A percentile compares a stretch with the other conserved stretches of the same genome.
These are phyloP conservation scores for Candida argentea DNA, from an alignment of 805 yeast genomes.

Conservation along the genomic window DNA sequence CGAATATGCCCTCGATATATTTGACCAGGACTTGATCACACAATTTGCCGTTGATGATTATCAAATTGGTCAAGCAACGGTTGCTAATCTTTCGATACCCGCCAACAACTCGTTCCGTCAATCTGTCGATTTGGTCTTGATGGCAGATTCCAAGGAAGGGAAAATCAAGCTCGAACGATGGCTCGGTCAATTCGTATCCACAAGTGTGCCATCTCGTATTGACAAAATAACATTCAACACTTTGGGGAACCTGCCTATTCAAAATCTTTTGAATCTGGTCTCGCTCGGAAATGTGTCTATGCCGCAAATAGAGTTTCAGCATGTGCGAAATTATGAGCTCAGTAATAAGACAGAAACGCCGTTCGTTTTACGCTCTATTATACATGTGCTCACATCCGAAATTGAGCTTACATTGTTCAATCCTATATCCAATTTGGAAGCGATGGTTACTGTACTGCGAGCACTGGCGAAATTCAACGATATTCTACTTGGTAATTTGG, in stretches of 20 bases:
- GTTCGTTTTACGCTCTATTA: conserved; percentile 39
- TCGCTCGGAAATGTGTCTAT: conserved; percentile 13
- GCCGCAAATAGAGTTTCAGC: conserved; percentile 15
- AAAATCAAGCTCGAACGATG: conserved; percentile 18
- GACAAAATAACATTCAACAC: no score
- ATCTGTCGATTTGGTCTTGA: conserved; percentile 6
- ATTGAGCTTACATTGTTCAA: conserved; percentile 45
- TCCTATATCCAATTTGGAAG: conserved; percentile 40
- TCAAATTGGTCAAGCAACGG: conserved; percentile 14
- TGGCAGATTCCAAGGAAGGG: conserved; percentile 7
- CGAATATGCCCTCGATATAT: conserved; percentile 12
- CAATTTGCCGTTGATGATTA: conserved; percentile 22
- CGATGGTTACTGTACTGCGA: conserved; percentile 29
- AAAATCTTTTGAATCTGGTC: conserved; percentile 11
- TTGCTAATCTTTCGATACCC: conserved; percentile 13
- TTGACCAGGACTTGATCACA: conserved; percentile 14
- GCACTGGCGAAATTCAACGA: conserved; percentile 43
- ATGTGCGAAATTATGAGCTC: neutral
- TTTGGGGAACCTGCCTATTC: no score
- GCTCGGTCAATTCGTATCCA: conserved; percentile 30
- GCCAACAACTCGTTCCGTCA: conserved; percentile 10
- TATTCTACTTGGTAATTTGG: conserved; percentile 35
- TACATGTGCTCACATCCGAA: conserved; percentile 46
- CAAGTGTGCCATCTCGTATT: no score
- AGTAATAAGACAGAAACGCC: conserved; percentile 10